These are phyloP conservation scores for Botrytis elliptica DNA, from an alignment of 2,329 filamentous ascomycete species.

Conservation along the genomic window DNA sequence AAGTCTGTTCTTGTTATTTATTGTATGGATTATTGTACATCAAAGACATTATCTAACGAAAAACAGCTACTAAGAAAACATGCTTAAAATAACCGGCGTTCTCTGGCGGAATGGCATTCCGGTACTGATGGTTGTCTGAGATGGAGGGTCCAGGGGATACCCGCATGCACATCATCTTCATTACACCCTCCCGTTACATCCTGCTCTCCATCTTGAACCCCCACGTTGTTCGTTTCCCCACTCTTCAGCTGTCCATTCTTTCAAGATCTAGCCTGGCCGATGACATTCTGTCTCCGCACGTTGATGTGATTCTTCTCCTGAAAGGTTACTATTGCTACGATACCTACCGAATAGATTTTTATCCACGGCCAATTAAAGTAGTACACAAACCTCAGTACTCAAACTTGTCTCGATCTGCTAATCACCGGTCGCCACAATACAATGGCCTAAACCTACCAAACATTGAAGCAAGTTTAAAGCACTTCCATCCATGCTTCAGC, in stretches of 20 bases:
- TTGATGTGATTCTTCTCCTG: not conserved
- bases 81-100: not conserved
- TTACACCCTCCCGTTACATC: not conserved
- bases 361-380: not conserved
- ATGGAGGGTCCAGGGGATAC: not conserved
- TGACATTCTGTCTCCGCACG: not conserved
- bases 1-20: not conserved
- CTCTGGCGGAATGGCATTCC: not conserved
- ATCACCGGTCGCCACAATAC: not conserved
- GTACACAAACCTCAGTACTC: not conserved
- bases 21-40: not conserved
- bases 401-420: not conserved
- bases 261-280: conserved; percentile 1
- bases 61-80: not conserved
- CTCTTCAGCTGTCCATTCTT: not conserved
- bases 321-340: not conserved
- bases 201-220: not conserved
- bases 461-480: not conserved
- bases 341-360: no score
- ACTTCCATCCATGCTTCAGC: not conserved
- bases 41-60: not conserved
- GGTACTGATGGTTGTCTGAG: not conserved
- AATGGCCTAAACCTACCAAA: not conserved
- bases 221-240: not conserved
- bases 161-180: conserved; percentile 4